A percentile compares a stretch with the other conserved stretches of the same genome.
phyloP scores from a whole-genome alignment of 2,329 filamentous ascomycete genomes.

The Colletotrichum navitas region DNA sequence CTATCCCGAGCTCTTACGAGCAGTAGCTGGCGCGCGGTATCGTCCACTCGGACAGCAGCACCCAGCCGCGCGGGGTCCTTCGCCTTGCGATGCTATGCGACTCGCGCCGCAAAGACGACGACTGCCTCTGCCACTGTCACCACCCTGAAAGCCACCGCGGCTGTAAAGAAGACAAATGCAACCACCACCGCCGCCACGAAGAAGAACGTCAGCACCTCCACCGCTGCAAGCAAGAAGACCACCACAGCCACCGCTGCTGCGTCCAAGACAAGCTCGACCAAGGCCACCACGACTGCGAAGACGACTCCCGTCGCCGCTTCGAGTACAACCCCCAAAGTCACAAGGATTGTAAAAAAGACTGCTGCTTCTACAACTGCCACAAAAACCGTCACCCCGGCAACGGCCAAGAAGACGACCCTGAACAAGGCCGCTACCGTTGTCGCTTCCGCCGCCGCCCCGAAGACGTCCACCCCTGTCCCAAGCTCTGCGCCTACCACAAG shows the following conservation, averaged over 20 bases:
- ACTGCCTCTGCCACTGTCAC: constrained; percentile 17
- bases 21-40: constrained; percentile 21
- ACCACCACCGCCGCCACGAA: constrained; percentile 16
- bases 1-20: constrained; percentile 28
- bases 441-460: background rate
- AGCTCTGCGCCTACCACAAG: background rate
- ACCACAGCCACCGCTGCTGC: background rate
- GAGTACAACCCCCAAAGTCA: constrained; percentile 10
- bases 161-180: constrained; percentile 11
- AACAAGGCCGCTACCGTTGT: constrained; percentile 8
- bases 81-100: constrained; percentile 37
- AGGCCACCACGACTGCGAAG: constrained; percentile 2
- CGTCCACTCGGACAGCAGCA: background rate
- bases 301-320: background rate
- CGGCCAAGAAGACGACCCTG: constrained; percentile 16
- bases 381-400: background rate
- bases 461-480: background rate
- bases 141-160: constrained; percentile 1
- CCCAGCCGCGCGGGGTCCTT: constrained; percentile 16
- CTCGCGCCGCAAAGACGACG: constrained; percentile 22
- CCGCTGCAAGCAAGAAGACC: constrained; percentile 26
- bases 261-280: constrained; percentile 11
- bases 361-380: constrained; percentile 2
- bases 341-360: constrained; percentile 27
- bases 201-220: constrained; percentile 35